phyloP scores from a whole-genome alignment of 164 flowering plant genomes.

The Taxillus chinensis region DNA sequence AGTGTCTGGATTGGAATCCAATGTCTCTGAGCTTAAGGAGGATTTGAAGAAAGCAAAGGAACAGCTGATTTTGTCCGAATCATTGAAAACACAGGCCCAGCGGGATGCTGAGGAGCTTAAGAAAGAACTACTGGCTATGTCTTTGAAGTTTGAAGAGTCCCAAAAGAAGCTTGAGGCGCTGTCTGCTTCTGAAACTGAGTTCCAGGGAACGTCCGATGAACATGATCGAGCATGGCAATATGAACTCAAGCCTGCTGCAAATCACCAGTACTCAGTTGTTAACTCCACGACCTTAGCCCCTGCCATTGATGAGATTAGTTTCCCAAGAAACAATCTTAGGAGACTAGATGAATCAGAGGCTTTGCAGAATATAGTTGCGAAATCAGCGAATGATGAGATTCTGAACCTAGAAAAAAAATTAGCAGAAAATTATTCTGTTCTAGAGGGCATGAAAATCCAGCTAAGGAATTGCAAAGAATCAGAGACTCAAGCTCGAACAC shows the following conservation, averaged over 20 bases:
- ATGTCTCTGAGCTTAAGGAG: constrained; percentile 56
- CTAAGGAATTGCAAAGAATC: constrained; percentile 50
- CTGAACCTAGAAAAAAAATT: constrained; percentile 39
- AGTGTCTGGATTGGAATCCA: constrained; percentile 61
- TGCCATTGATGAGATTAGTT: constrained; percentile 57
- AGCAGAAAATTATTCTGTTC: constrained; percentile 34
- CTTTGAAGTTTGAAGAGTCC: constrained; percentile 52
- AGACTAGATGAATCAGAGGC: constrained; percentile 36
- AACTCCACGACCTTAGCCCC: constrained; percentile 47
- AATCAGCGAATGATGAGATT: constrained; percentile 36
- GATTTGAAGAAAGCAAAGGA: constrained; percentile 64
- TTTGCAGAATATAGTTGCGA: constrained; percentile 27
- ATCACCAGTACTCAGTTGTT: constrained; percentile 23
- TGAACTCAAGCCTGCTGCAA: constrained; percentile 39
- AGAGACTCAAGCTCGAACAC: constrained; percentile 47
- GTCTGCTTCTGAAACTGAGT: constrained; percentile 32
- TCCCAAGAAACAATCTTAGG: constrained; percentile 54
- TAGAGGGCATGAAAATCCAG: constrained; percentile 49
- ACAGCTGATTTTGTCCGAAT: constrained; percentile 50
- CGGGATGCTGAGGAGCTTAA: constrained; percentile 71
- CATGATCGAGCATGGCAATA: constrained; percentile 37
- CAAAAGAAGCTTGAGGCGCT: constrained; percentile 39
- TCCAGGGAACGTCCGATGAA: constrained; percentile 36
- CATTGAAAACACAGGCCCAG: constrained; percentile 43
- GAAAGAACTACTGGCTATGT: constrained; percentile 43